Conservation (phyloP, 2,329 filamentous ascomycete species). For the Colletotrichum plurivorum region DNA sequence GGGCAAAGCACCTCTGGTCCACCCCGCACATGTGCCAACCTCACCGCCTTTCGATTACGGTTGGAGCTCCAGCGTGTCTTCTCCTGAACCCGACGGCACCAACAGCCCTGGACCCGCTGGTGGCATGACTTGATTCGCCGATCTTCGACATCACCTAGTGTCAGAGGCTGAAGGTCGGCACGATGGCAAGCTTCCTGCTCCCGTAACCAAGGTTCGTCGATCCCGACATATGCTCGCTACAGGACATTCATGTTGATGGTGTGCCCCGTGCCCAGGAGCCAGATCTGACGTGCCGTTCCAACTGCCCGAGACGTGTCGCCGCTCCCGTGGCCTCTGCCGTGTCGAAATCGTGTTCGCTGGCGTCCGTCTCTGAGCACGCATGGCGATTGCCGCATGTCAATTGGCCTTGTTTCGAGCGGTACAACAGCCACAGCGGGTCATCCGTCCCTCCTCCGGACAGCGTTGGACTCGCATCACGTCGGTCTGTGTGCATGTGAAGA, state of each 20-base stretch:
- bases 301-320: slow-evolving; percentile 20
- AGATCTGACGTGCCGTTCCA: slow-evolving; percentile 15
- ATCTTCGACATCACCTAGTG: background rate
- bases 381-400: background rate
- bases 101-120: background rate
- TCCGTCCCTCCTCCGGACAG: slow-evolving; percentile 2
- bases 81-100: background rate
- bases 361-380: slow-evolving; percentile 18
- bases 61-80: background rate
- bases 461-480: background rate
- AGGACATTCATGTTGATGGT: background rate
- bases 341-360: slow-evolving; percentile 11
- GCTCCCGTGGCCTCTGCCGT: slow-evolving; percentile 22
- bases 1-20: slow-evolving; percentile 1
- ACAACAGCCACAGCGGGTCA: slow-evolving; percentile 27
- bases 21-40: background rate
- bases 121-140: slow-evolving; percentile 19
- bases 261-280: slow-evolving; percentile 1
- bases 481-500: slow-evolving; percentile 37
- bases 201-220: slow-evolving; percentile 7
- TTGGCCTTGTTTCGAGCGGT: slow-evolving; percentile 27
- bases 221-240: background rate
- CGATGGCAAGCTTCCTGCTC: background rate
- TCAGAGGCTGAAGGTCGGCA: background rate
- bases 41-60: slow-evolving; percentile 26